These are phyloP conservation scores for Pleurotus citrinopileatus DNA, from an alignment of 768 basidiomycete species.

Conservation along the genomic window DNA sequence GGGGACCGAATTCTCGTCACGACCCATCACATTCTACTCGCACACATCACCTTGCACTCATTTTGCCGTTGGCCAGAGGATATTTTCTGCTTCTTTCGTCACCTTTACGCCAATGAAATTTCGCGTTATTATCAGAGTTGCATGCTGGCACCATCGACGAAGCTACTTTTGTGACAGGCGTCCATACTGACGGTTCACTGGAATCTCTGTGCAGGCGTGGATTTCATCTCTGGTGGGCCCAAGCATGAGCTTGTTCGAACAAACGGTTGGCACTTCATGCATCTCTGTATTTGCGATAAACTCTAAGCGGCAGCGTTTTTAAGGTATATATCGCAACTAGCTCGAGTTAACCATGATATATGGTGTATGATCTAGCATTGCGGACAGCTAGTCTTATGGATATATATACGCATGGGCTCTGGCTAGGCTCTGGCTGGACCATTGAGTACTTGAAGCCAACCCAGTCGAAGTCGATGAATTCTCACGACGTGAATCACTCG, in stretches of 20 bases:
- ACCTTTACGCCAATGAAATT: neutral
- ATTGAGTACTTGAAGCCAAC: too few relatives aligned
- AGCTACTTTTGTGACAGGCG: neutral
- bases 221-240: neutral
- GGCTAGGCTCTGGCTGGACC: too few relatives aligned
- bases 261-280: neutral
- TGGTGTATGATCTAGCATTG: too few relatives aligned
- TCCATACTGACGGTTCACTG: neutral
- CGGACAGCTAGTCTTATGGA: too few relatives aligned
- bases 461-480: too few relatives aligned
- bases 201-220: neutral
- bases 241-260: neutral
- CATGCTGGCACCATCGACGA: neutral
- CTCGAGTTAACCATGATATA: too few relatives aligned
- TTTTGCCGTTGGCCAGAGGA: neutral
- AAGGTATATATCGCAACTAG: too few relatives aligned
- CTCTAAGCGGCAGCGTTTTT: too few relatives aligned
- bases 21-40: neutral
- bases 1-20: neutral
- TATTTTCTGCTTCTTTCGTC: neutral
- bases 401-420: too few relatives aligned
- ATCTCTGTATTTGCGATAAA: too few relatives aligned
- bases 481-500: too few relatives aligned
- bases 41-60: neutral
- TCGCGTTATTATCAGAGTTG: neutral